phyloP scores from a whole-genome alignment of 495 filamentous ascomycete genomes.

The Tuber magnatum region DNA sequence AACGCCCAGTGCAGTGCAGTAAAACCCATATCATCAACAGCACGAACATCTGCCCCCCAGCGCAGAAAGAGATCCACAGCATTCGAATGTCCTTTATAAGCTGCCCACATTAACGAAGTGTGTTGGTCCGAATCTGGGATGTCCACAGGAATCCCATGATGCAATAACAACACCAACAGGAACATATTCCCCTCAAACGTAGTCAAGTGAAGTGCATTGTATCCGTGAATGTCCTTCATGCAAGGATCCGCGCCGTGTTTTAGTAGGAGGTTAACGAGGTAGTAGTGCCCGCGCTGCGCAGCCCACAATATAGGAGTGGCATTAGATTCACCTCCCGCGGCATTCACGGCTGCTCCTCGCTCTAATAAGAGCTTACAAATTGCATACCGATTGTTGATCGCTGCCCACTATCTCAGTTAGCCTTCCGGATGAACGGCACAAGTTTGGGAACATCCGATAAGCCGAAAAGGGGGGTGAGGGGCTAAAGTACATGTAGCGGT shows the following conservation, averaged over 20 bases:
- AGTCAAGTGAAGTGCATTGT: conserved; percentile 92
- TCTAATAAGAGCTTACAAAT: conserved; percentile 93
- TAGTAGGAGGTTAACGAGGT: conserved; percentile 67
- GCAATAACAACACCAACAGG: conserved; percentile 74
- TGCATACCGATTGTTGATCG: conserved; percentile 97
- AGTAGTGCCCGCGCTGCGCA: conserved; percentile 72
- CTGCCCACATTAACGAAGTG: conserved; percentile 95
- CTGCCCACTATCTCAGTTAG: conserved; percentile 69
- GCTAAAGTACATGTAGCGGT: conserved; percentile 72
- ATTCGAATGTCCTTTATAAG: conserved; percentile 87
- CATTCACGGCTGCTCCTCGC: conserved; percentile 82
- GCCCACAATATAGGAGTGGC: conserved; percentile 96
- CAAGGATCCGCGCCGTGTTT: conserved; percentile 83
- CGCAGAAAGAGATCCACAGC: conserved; percentile 88
- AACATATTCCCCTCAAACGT: conserved; percentile 97
- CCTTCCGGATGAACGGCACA: conserved; percentile 6
- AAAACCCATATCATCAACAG: conserved; percentile 81
- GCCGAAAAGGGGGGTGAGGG: conserved; percentile 1
- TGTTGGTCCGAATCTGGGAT: conserved; percentile 80
- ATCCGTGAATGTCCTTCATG: conserved; percentile 83
- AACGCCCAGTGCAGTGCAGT: conserved; percentile 94
- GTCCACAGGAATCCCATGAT: conserved; percentile 90
- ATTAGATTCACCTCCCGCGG: conserved; percentile 85
- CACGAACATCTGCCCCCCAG: conserved; percentile 91
- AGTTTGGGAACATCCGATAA: not conserved